Evolutionary conservation across 805 yeast species (phyloP), one percentile per base, ranked within the genome.

Genomic region (Saccharomyces kudriavzevii): DNA sequence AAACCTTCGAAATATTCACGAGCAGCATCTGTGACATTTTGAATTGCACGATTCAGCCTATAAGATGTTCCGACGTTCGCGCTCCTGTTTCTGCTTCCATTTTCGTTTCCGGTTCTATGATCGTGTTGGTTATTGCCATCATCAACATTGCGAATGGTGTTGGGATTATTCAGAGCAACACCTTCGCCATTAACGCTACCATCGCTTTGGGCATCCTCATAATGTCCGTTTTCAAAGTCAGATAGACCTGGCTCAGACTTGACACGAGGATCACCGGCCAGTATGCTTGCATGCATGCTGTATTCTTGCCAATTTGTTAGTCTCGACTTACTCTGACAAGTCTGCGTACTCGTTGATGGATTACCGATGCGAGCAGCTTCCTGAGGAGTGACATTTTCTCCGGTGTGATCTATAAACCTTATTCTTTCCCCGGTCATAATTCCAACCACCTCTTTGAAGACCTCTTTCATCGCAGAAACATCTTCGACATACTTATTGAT

Each of bases 1-100:
- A 66, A 52, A 0, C 70, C 70, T 29, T 64, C 66, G 49, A 57
- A 66, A 49, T 66, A 66, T 50, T 66, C 70, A 20, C 62, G 60
- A 2, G 70, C 69, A 1, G 64, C 55, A 43, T 65, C 65, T 4
- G 53, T 51, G 3, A 65, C 67, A 28, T 61, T 63, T 45, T 58
- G 59, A 4, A 66, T 57, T 2, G 63, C 61, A 49, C 68, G 56
- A 45, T 61, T 65, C 45, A 66, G 56, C 43, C 54, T 56, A 51
- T 66, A 66, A 29, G 51, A 54, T 30, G 46, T 48, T 4, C 54
- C 53, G 24, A 35, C 43, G 11, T 17, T n/a, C 24, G 24, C 20
- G 24, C 17, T 10, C 6, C 40, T 52, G 56, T 14, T 55, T 49
- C 26, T 46, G 22, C 27, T 46, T 40, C 9, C 40, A n/a, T 2